Percentiles rank a stretch among this genome's conserved stretches.
phyloP scores from a whole-genome alignment of 495 filamentous ascomycete genomes.

The Cercophora scortea region DNA sequence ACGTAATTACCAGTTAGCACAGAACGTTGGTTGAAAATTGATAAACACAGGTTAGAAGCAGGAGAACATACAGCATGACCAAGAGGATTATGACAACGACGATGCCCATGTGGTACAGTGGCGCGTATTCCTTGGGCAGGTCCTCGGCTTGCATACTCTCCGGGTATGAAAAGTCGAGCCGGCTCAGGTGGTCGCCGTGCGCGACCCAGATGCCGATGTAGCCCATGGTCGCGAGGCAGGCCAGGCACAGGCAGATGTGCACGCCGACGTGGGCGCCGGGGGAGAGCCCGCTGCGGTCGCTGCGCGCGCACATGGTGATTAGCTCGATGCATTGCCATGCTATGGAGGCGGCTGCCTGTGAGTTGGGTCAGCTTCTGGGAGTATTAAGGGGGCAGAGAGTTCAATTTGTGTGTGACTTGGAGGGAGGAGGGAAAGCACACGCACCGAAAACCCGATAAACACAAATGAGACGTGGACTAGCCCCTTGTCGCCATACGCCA shows the following conservation, averaged over 20 bases:
- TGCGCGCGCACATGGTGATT: constrained; percentile 5
- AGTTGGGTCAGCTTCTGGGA: not conserved
- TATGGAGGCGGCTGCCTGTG: constrained; percentile 10
- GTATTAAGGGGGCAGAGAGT: too few species aligned
- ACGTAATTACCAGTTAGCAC: not conserved
- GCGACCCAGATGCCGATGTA: constrained; percentile 18
- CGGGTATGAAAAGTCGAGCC: constrained; percentile 3
- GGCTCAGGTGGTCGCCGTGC: constrained; percentile 4
- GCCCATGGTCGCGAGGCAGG: constrained; percentile 15
- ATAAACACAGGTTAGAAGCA: not conserved
- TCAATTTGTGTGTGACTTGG: not conserved
- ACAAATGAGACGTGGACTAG: constrained; percentile 16
- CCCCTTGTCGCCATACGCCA: constrained; percentile 7
- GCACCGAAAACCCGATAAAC: constrained; percentile 13
- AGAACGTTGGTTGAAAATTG: not conserved
- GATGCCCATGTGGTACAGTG: constrained; percentile 14
- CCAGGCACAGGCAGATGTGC: constrained; percentile 28
- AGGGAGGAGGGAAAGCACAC: not conserved
- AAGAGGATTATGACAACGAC: constrained; percentile 6
- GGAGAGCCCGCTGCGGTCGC: constrained; percentile 19
- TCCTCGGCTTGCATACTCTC: not conserved
- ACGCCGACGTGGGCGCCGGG: constrained; percentile 31
- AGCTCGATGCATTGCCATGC: constrained; percentile 13
- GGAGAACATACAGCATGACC: constrained; percentile 8
- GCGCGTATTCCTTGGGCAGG: constrained; percentile 2